phyloP scores from a whole-genome alignment of 805 yeast genomes.

The Starmerella roubikii region DNA sequence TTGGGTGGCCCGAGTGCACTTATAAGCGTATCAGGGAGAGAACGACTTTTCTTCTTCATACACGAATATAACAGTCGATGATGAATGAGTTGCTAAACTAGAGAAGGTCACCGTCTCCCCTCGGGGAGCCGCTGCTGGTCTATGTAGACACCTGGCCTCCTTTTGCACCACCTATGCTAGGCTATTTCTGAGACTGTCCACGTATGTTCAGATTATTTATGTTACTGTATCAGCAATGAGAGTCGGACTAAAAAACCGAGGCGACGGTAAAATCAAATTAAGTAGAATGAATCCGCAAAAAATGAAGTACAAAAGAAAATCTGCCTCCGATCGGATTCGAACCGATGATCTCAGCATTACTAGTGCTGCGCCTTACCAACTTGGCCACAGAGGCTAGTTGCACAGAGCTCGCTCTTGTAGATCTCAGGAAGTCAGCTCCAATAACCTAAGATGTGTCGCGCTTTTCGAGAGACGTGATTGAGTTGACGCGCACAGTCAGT shows the following conservation, averaged over 20 bases:
- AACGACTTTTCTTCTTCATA: slow-evolving; percentile 7
- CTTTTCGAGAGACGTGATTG: no score
- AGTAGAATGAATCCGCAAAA: not conserved
- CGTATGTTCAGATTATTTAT: no score
- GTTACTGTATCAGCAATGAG: no score
- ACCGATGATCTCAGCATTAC: slow-evolving; percentile 80
- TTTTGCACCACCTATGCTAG: slow-evolving; percentile 20
- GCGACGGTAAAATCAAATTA: not conserved
- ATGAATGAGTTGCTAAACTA: slow-evolving; percentile 17
- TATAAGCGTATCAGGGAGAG: no score
- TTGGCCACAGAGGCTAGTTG: slow-evolving; percentile 50
- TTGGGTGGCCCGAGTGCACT: no score
- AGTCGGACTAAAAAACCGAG: not conserved
- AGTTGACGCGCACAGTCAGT: no score
- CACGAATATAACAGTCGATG: slow-evolving; percentile 21
- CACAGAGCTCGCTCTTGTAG: no score
- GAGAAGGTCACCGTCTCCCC: slow-evolving; percentile 14
- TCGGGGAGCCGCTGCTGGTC: slow-evolving; percentile 10
- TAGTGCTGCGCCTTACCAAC: slow-evolving; percentile 83
- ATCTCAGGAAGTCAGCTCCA: no score
- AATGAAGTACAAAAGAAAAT: not conserved
- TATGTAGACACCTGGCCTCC: slow-evolving; percentile 19
- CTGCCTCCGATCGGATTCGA: slow-evolving; percentile 59
- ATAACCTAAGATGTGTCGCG: no score
- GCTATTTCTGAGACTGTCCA: slow-evolving; percentile 19